Percentiles rank a stretch among this genome's conserved stretches.
Evolutionary conservation across 1,284 basidiomycete species (phyloP).

Genomic region (Inonotus obliquus): DNA sequence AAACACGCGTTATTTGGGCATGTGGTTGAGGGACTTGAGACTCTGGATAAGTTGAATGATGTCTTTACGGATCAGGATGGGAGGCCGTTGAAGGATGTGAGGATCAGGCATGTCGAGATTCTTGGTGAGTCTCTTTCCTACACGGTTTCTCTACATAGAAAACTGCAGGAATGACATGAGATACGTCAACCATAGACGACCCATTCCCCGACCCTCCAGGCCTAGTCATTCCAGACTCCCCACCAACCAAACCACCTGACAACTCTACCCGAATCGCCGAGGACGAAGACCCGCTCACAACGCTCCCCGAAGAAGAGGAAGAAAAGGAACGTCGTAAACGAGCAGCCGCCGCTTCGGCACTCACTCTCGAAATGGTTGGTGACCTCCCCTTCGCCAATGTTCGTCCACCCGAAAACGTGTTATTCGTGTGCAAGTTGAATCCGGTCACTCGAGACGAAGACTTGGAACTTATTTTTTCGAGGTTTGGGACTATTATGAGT

Average conservation of each 20-base stretch:
- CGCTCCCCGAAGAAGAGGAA: conserved; percentile 76
- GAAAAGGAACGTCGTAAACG: conserved; percentile 76
- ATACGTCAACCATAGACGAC: conserved; percentile 59
- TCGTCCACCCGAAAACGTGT: conserved; percentile 94
- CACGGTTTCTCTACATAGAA: background rate
- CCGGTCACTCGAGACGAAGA: conserved; percentile 95
- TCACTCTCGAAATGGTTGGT: conserved; percentile 99
- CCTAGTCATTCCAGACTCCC: conserved; percentile 66
- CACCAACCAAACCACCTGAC: conserved; percentile 79
- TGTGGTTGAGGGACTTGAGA: conserved; percentile 92
- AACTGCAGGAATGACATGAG: background rate
- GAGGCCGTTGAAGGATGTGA: conserved; percentile 87
- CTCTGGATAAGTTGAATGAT: conserved; percentile 90
- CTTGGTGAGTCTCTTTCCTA: conserved; percentile 56
- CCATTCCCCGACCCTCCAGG: conserved; percentile 87
- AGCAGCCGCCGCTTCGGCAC: conserved; percentile 87
- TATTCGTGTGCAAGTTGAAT: conserved; percentile 99
- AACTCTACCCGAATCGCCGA: conserved; percentile 85
- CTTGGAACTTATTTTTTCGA: conserved; percentile 93
- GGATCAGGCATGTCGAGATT: conserved; percentile 90
- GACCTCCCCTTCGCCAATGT: conserved; percentile 98
- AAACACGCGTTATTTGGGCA: conserved; percentile 95
- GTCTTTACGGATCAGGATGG: conserved; percentile 86
- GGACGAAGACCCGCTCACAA: conserved; percentile 80
- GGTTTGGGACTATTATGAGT: conserved; percentile 93